phyloP scores from a whole-genome alignment of 2,329 filamentous ascomycete genomes.

The Aspergillus fischeri region DNA sequence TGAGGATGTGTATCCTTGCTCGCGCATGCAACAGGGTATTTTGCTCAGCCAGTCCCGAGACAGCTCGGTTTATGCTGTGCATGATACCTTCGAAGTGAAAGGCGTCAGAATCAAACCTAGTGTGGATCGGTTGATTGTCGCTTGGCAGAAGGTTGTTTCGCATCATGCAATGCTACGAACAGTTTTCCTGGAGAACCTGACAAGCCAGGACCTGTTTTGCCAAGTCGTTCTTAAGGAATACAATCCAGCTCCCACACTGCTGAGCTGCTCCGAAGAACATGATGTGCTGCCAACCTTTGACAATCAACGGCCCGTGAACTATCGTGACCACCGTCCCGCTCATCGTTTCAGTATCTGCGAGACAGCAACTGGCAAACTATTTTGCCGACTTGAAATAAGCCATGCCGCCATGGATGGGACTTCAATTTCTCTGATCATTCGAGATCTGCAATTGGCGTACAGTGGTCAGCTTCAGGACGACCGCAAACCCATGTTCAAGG shows the following conservation, averaged over 20 bases:
- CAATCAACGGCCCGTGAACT: slow-evolving; percentile 22
- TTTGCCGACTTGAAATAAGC: slow-evolving; percentile 48
- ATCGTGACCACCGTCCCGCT: slow-evolving; percentile 32
- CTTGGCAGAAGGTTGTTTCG: slow-evolving; percentile 30
- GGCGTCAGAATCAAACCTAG: slow-evolving; percentile 19
- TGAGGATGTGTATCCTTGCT: slow-evolving; percentile 42
- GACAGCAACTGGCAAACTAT: slow-evolving; percentile 34
- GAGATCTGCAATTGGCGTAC: slow-evolving; percentile 46
- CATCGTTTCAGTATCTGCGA: slow-evolving; percentile 46
- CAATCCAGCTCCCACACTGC: slow-evolving; percentile 20
- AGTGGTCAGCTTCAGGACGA: slow-evolving; percentile 37
- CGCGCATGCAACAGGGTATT: slow-evolving; percentile 36
- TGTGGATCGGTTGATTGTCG: slow-evolving; percentile 20
- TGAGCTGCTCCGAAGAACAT: slow-evolving; percentile 28
- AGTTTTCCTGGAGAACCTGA: slow-evolving; percentile 34
- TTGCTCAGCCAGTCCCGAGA: slow-evolving; percentile 32
- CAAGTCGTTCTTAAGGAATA: slow-evolving; percentile 33
- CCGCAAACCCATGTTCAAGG: slow-evolving; percentile 32
- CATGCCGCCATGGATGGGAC: slow-evolving; percentile 51
- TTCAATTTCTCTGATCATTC: slow-evolving; percentile 47
- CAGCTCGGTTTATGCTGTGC: slow-evolving; percentile 34
- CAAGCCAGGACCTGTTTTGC: slow-evolving; percentile 27
- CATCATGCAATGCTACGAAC: slow-evolving; percentile 36
- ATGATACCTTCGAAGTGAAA: slow-evolving; percentile 35
- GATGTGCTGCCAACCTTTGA: slow-evolving; percentile 30